Base-by-base conservation (phyloP, 192 early-diverging fungal species). In the Gryganskiella cystojenkinii region DNA sequence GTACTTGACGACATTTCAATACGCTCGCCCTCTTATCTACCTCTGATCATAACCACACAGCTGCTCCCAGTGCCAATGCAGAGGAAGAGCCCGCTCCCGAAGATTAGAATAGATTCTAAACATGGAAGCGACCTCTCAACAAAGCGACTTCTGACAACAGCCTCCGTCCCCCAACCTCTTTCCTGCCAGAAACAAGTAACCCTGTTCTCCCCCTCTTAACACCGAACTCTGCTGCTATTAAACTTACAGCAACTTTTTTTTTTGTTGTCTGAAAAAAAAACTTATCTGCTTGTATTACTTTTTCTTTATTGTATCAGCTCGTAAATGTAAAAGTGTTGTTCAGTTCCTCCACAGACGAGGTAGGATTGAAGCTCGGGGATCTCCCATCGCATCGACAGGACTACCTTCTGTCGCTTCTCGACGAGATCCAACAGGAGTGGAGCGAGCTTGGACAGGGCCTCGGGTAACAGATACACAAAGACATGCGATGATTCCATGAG, bases 321-420 rank as follows among this genome's bases (percentile, higher is more conserved):
- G 10, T 76, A 76, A 4, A 76, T 68, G 25, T 76, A 76, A 33
- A 56, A 76, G 6, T 61, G 51, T 2, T 57, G 45, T 14, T 49
- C 27, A 15, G 25, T 8, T 2, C 65, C 72, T 0, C 72, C 72
- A 11, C 63, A 31, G 17, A 55, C 47, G 10, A 62, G 65, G 44
- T 68, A 76, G 13, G 14, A 14, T 5, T 22, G 15, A 20, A 76
- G 27, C 17, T 63, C 59, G 4, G 60, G 64, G 19, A 76, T 63
- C 17, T 76, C 72, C 72, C 72, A 76, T 2, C 63, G 64, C 72
- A 76, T 76, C 1, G 64, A 67, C 10, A 76, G 27, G 27, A 76
- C 54, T 3, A 63, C 25, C 24, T 76, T 76, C 0, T 51, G 56
- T 15, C 63, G 51, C n/a, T 35, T 13, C 14, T 63, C 35, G 3